A percentile compares a stretch with the other conserved stretches of the same genome.
Evolutionary conservation across 306 rosid species (phyloP).

Genomic region (Vicia villosa): DNA sequence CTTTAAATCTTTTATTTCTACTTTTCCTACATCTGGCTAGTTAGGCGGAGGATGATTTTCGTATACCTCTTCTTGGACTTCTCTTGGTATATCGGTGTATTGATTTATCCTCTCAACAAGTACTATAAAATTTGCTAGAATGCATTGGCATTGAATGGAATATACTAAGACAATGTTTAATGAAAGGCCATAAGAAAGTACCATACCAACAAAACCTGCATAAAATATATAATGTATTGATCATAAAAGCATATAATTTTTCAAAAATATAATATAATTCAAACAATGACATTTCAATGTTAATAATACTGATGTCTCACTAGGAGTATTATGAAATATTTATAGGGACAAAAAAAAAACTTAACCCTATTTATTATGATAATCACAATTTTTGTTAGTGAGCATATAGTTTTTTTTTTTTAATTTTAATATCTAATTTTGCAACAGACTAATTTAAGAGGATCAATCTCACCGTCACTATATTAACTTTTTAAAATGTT

Average conservation of each 20-base stretch:
- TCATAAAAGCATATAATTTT: too few relatives aligned
- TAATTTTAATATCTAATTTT: too few relatives aligned
- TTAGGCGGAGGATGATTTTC: slow-evolving; percentile 55
- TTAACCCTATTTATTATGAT: too few relatives aligned
- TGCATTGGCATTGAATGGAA: slow-evolving; percentile 71
- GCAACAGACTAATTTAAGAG: too few relatives aligned
- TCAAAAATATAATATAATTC: not conserved
- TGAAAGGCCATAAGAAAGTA: slow-evolving; percentile 84
- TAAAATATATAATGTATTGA: not conserved
- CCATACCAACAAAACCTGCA: slow-evolving; percentile 57
- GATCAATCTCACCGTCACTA: too few relatives aligned
- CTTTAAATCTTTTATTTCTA: slow-evolving; percentile 66
- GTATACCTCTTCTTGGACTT: slow-evolving; percentile 60
- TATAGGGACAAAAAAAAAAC: too few relatives aligned
- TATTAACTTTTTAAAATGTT: too few relatives aligned
- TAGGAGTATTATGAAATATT: too few relatives aligned
- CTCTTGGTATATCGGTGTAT: slow-evolving; percentile 67
- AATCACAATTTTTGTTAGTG: too few relatives aligned
- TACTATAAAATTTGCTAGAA: slow-evolving; percentile 58
- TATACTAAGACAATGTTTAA: slow-evolving; percentile 45
- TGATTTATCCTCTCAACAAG: slow-evolving; percentile 76
- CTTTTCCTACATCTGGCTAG: slow-evolving; percentile 76
- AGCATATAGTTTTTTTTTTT: too few relatives aligned
- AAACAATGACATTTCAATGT: not conserved
- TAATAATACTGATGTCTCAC: slow-evolving; percentile 34